A percentile compares a stretch with the other conserved stretches of the same genome.
Conservation (phyloP, 1,284 basidiomycete genomes). For the Erythrobasidium hasegawianum region DNA sequence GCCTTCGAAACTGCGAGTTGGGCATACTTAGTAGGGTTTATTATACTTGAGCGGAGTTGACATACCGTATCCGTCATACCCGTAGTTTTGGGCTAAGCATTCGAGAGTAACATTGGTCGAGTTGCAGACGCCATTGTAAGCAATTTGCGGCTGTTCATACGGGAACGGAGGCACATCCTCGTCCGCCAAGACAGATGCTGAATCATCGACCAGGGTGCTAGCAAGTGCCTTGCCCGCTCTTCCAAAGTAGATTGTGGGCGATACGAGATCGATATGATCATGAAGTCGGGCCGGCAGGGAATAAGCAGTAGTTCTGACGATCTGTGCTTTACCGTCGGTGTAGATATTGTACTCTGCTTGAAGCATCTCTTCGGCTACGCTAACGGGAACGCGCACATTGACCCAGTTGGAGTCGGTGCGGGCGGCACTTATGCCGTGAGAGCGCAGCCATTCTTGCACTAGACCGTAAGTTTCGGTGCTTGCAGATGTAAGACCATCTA, state of each 20-base stretch:
- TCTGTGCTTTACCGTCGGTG: conserved; percentile 7
- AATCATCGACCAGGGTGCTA: background rate
- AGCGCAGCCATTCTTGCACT: conserved; percentile 11
- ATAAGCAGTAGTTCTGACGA: conserved; percentile 11
- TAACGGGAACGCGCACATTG: conserved; percentile 11
- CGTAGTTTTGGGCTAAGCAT: conserved; percentile 11
- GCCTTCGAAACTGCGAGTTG: conserved; percentile 6
- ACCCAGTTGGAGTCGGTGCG: conserved; percentile 13
- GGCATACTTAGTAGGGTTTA: background rate
- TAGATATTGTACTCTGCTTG: conserved; percentile 16
- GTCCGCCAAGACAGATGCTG: background rate
- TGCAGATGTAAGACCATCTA: conserved; percentile 6
- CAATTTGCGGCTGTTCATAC: conserved; percentile 1
- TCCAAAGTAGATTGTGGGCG: conserved; percentile 13
- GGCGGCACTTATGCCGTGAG: conserved; percentile 2
- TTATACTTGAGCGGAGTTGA: too few relatives aligned
- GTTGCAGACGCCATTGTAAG: conserved; percentile 9
- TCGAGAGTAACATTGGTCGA: conserved; percentile 9
- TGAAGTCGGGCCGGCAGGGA: conserved; percentile 14
- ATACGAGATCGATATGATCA: conserved; percentile 7
- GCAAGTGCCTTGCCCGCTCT: conserved; percentile 6
- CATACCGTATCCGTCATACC: conserved; percentile 9
- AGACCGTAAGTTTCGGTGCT: background rate
- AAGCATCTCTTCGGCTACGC: conserved; percentile 11
- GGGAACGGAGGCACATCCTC: conserved; percentile 4